Conservation (phyloP, 2,329 filamentous ascomycete genomes). For the Exophiala calicioides region DNA sequence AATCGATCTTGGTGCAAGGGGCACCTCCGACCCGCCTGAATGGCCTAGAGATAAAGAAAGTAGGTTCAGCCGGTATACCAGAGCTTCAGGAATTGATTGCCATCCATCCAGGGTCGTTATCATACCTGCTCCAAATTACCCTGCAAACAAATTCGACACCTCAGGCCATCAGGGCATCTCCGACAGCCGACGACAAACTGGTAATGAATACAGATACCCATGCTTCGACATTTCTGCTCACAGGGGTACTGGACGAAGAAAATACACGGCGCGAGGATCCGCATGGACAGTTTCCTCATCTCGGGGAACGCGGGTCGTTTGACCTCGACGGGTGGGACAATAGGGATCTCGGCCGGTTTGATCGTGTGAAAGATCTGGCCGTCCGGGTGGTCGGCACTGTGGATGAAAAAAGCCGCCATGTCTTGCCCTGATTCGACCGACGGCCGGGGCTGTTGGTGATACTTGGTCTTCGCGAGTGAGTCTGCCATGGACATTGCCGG, state of each 20-base stretch:
- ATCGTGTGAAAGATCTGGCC: conserved; percentile 11
- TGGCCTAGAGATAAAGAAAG: conserved; percentile 4
- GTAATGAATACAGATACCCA: conserved; percentile 30
- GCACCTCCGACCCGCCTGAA: conserved; percentile 21
- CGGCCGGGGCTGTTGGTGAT: not conserved
- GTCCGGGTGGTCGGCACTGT: conserved; percentile 7
- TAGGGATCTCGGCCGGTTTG: conserved; percentile 13
- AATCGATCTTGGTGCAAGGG: conserved; percentile 23
- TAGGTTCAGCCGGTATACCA: not conserved
- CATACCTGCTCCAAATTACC: conserved; percentile 14
- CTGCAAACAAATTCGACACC: conserved; percentile 18
- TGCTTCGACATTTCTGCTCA: conserved; percentile 21
- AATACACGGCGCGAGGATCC: conserved; percentile 20
- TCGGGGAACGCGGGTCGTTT: conserved; percentile 12
- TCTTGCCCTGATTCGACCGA: not conserved
- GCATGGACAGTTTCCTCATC: conserved; percentile 10
- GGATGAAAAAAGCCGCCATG: conserved; percentile 15
- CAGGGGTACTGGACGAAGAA: conserved; percentile 26
- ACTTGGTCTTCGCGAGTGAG: not conserved
- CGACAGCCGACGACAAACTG: conserved; percentile 24
- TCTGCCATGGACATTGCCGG: not conserved
- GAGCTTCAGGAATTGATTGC: not conserved
- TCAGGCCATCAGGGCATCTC: conserved; percentile 25
- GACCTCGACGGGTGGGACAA: conserved; percentile 7
- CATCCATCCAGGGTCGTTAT: not conserved